These are phyloP conservation scores for Setaria italica DNA, from an alignment of 202 grass and related monocot species.

Conservation along the genomic window DNA sequence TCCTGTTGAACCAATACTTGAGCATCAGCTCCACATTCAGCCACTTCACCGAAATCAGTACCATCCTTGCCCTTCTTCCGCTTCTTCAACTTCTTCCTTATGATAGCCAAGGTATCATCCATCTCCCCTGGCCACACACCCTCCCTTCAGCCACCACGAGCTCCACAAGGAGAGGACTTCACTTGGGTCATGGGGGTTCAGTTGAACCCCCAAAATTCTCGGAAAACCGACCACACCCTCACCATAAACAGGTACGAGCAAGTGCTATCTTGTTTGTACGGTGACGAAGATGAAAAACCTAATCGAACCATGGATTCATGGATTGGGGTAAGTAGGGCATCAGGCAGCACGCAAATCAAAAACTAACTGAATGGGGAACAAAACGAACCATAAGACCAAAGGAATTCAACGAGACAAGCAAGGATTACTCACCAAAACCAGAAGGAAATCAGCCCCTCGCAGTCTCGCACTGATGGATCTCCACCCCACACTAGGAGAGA, in stretches of 20 bases:
- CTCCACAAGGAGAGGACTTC: slow-evolving; percentile 15
- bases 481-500: neutral
- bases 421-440: neutral
- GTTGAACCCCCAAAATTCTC: neutral
- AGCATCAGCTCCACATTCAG: slow-evolving; percentile 47
- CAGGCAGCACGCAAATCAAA: neutral
- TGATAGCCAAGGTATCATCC: slow-evolving; percentile 87
- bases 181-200: slow-evolving; percentile 30
- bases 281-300: neutral
- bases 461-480: neutral
- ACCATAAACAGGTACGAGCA: neutral
- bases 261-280: neutral
- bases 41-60: slow-evolving; percentile 25
- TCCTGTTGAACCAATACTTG: slow-evolving; percentile 41
- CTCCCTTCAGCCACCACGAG: slow-evolving; percentile 15
- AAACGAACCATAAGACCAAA: neutral
- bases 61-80: slow-evolving; percentile 68
- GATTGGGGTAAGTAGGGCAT: neutral
- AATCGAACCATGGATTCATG: neutral
- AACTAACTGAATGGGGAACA: neutral
- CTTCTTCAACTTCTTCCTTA: slow-evolving; percentile 87
- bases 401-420: neutral
- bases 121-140: slow-evolving; percentile 52
- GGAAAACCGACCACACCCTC: neutral
- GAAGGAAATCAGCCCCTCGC: neutral